These are phyloP conservation scores for Hyphopichia pseudoburtonii DNA, from an alignment of 1,139 yeast genomes.

Conservation along the genomic window DNA sequence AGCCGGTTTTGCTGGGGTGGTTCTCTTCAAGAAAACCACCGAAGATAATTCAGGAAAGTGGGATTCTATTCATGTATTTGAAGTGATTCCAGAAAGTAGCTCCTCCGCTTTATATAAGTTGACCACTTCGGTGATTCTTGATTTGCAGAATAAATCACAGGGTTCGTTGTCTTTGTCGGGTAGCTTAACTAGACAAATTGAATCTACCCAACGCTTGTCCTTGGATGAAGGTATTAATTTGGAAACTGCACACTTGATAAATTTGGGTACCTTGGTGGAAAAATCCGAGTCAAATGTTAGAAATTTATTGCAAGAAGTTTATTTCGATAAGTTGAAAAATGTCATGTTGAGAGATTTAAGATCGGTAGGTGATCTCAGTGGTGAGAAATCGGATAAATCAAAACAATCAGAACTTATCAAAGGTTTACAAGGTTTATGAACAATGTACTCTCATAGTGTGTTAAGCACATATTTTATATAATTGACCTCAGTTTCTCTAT, in stretches of 20 bases:
- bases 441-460: too few species aligned
- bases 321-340: constrained; percentile 92
- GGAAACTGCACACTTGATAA: constrained; percentile 72
- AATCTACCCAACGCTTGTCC: constrained; percentile 42
- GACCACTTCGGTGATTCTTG: constrained; percentile 87
- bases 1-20: constrained; percentile 83
- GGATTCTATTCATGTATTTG: constrained; percentile 94
- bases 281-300: constrained; percentile 87
- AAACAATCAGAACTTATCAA: constrained; percentile 52
- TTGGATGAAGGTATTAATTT: constrained; percentile 37
- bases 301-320: constrained; percentile 86
- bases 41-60: constrained; percentile 62
- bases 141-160: constrained; percentile 39
- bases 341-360: constrained; percentile 69
- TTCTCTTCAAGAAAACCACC: constrained; percentile 71
- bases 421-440: constrained; percentile 37
- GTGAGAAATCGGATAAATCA: constrained; percentile 36
- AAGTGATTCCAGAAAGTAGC: constrained; percentile 53
- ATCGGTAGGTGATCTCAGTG: constrained; percentile 45
- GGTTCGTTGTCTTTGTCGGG: constrained; percentile 67
- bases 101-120: constrained; percentile 63
- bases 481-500: too few species aligned
- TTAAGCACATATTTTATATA: too few species aligned
- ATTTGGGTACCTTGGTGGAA: constrained; percentile 82
- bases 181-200: constrained; percentile 79